Evolutionary conservation across 768 basidiomycete genomes (phyloP).

Genomic region (Podaxis sp.): DNA sequence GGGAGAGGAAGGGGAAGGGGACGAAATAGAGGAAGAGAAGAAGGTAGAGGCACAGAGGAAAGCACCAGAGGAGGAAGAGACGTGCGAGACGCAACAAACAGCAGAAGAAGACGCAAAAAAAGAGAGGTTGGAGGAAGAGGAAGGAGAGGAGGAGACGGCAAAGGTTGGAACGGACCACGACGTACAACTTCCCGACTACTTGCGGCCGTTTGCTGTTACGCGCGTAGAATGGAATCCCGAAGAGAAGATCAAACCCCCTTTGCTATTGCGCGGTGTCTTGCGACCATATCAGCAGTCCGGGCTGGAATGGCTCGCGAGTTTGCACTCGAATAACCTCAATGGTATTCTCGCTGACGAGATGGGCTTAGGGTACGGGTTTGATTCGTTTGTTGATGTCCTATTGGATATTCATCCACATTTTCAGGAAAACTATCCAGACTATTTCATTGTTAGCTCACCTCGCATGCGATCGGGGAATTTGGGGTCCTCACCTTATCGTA

Average conservation of each 20-base stretch:
- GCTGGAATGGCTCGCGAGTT: conserved; percentile 89
- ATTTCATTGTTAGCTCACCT: conserved; percentile 93
- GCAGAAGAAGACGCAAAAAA: neutral
- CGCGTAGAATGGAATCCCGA: conserved; percentile 67
- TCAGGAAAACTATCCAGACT: conserved; percentile 94
- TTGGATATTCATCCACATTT: neutral
- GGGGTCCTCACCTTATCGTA: conserved; percentile 90
- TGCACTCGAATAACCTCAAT: conserved; percentile 79
- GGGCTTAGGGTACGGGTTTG: conserved; percentile 76
- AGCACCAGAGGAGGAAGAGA: conserved; percentile 17
- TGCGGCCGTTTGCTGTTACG: conserved; percentile 70
- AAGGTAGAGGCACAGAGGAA: conserved; percentile 29
- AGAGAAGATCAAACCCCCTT: conserved; percentile 57
- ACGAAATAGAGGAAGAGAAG: conserved; percentile 23
- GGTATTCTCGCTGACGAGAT: conserved; percentile 92
- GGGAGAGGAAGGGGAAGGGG: conserved; percentile 32
- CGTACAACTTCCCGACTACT: conserved; percentile 47
- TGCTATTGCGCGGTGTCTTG: conserved; percentile 82
- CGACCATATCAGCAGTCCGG: conserved; percentile 94
- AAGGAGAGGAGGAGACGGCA: conserved; percentile 2
- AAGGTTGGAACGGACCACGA: conserved; percentile 18
- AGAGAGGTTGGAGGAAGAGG: conserved; percentile 15
- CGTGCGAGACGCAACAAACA: neutral
- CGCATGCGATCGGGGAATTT: conserved; percentile 85
- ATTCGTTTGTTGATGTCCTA: neutral